phyloP scores from a whole-genome alignment of 176 grass and related monocot species.

The Luzula sylvatica region DNA sequence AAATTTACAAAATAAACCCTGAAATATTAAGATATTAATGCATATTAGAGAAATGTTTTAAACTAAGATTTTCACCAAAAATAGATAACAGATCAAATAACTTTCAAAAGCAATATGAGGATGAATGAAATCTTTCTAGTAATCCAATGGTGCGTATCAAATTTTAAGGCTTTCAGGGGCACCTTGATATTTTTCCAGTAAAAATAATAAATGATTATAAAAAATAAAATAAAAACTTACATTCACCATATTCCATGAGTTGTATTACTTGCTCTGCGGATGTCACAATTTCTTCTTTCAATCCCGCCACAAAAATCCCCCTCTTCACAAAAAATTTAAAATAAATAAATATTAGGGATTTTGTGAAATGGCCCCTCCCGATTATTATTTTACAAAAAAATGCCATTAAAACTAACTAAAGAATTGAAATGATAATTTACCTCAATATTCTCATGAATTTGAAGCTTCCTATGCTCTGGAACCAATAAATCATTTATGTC shows the following conservation, averaged over 20 bases:
- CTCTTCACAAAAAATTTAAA: constrained; percentile 45
- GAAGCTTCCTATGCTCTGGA: constrained; percentile 84
- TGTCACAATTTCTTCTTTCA: constrained; percentile 93
- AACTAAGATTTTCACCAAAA: no score
- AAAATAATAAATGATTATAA: constrained; percentile 8
- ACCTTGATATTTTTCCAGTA: no score
- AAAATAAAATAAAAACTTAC: constrained; percentile 35
- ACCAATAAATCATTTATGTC: constrained; percentile 91
- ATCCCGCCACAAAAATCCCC: constrained; percentile 88
- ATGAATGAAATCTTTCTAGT: no score
- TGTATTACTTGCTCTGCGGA: constrained; percentile 68
- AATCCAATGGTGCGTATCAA: no score
- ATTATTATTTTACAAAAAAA: neutral
- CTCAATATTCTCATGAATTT: constrained; percentile 90
- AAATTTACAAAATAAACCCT: no score
- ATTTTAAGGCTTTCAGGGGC: no score
- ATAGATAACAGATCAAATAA: no score
- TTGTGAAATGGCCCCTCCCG: no score
- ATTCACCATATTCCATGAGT: constrained; percentile 93
- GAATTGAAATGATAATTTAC: constrained; percentile 16
- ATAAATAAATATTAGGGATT: constrained; percentile 9
- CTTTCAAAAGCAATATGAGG: no score
- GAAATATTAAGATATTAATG: no score
- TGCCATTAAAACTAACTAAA: no score
- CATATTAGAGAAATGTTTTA: no score